Conservation (phyloP, 371 early-diverging fungal species). For the Batkoa obscura region DNA sequence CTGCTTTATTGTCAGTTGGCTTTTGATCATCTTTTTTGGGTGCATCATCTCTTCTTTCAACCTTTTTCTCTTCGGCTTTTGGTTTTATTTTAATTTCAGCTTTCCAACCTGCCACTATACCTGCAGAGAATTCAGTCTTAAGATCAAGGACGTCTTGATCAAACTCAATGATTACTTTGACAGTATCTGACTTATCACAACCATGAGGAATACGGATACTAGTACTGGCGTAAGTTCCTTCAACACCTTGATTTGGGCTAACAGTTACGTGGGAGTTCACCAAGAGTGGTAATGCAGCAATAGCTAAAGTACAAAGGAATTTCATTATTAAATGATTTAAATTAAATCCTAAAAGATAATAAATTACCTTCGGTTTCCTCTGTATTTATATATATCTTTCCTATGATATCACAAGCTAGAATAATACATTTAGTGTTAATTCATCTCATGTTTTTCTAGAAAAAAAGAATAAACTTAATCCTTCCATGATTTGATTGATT, state of each 20-base stretch:
- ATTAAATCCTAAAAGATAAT: no score
- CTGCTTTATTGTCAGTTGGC: neutral
- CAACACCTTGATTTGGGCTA: neutral
- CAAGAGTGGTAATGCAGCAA: no score
- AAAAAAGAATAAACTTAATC: no score
- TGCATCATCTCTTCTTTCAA: neutral
- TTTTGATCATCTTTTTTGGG: neutral
- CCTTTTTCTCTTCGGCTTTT: neutral
- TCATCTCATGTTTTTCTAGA: no score
- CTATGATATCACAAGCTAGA: no score
- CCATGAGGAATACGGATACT: conserved; percentile 14
- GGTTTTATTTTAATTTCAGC: neutral
- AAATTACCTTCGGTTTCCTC: no score
- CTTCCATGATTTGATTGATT: no score
- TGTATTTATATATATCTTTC: no score
- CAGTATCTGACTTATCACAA: conserved; percentile 14
- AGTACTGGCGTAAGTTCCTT: conserved; percentile 3
- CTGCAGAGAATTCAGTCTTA: conserved; percentile 12
- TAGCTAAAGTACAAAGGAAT: no score
- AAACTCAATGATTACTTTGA: conserved; percentile 9
- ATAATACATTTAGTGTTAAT: no score
- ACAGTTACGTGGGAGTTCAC: conserved; percentile 4
- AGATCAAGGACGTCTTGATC: conserved; percentile 10
- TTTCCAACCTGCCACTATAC: conserved; percentile 11
- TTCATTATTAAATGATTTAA: no score